A percentile compares a stretch with the other conserved stretches of the same genome.
Evolutionary conservation across 768 basidiomycete species (phyloP).

Genomic region (Lentinula guzmanii): DNA sequence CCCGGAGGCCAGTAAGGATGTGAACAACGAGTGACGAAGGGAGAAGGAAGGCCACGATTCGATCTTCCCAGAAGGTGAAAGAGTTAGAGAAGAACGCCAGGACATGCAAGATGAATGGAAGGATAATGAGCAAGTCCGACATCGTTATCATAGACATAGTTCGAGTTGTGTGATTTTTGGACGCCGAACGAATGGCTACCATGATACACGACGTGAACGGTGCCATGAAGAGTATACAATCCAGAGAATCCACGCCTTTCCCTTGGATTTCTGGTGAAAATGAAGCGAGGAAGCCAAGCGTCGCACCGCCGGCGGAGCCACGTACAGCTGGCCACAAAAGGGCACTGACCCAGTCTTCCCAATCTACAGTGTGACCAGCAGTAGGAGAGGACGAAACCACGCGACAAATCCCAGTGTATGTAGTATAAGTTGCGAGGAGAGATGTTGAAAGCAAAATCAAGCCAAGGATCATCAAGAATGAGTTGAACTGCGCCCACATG

Average conservation of each 20-base stretch:
- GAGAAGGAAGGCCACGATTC: conserved; percentile 68
- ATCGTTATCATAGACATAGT: conserved; percentile 12
- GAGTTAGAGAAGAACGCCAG: conserved; percentile 88
- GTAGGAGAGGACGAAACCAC: not conserved
- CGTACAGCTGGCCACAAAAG: conserved; percentile 25
- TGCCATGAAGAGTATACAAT: conserved; percentile 44
- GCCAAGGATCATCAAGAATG: conserved; percentile 70
- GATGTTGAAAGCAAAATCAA: conserved; percentile 54
- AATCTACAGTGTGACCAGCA: conserved; percentile 31
- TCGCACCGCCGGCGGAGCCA: conserved; percentile 30
- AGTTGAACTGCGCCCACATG: conserved; percentile 95
- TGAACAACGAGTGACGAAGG: conserved; percentile 56
- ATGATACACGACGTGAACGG: conserved; percentile 40
- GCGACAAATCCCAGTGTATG: conserved; percentile 34
- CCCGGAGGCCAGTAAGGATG: conserved; percentile 56
- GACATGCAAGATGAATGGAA: conserved; percentile 63
- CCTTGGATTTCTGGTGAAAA: conserved; percentile 21
- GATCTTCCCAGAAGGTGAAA: conserved; percentile 97
- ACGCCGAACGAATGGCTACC: conserved; percentile 36
- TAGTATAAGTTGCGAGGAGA: conserved; percentile 45
- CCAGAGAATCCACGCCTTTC: conserved; percentile 40
- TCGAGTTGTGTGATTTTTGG: conserved; percentile 9
- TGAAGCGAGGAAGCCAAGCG: conserved; percentile 28
- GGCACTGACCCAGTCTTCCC: conserved; percentile 36
- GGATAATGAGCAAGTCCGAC: conserved; percentile 22